phyloP scores from a whole-genome alignment of 805 yeast species.

The Yarrowia sp. region DNA sequence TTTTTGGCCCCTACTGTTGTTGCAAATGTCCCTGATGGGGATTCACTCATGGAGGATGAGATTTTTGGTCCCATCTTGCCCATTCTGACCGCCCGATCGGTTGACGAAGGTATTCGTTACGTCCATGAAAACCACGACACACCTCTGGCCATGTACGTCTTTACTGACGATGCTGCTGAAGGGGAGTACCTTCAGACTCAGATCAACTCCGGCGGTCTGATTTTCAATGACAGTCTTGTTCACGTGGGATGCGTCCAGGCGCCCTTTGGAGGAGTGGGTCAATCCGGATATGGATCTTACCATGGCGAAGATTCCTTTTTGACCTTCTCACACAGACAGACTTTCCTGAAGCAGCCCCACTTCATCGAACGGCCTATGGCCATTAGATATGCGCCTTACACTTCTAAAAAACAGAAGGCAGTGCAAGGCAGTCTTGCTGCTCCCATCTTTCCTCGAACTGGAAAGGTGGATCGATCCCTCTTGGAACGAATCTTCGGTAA shows the following conservation, averaged over 20 bases:
- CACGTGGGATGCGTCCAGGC: conserved; percentile 65
- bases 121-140: conserved; percentile 56
- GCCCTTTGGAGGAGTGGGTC: conserved; percentile 90
- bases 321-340: conserved; percentile 70
- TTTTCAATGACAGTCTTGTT: conserved; percentile 66
- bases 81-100: conserved; percentile 50
- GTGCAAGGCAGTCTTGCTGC: background rate
- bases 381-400: conserved; percentile 65
- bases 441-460: background rate
- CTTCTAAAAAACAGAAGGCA: background rate
- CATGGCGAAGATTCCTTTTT: conserved; percentile 70
- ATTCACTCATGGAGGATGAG: conserved; percentile 69
- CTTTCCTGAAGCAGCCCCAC: conserved; percentile 59
- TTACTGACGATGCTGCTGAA: conserved; percentile 48
- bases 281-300: conserved; percentile 75
- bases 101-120: conserved; percentile 32
- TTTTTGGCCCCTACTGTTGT: conserved; percentile 72
- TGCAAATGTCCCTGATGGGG: conserved; percentile 58
- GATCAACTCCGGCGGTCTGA: conserved; percentile 68
- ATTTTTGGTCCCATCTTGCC: conserved; percentile 85
- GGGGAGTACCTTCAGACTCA: conserved; percentile 48
- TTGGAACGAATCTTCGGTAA: conserved; percentile 20
- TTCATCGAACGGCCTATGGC: conserved; percentile 58
- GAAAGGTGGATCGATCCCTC: background rate
- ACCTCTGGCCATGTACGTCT: conserved; percentile 77